phyloP scores from a whole-genome alignment of 1,139 yeast genomes.

The Saccharomycopsis crataegensis region DNA sequence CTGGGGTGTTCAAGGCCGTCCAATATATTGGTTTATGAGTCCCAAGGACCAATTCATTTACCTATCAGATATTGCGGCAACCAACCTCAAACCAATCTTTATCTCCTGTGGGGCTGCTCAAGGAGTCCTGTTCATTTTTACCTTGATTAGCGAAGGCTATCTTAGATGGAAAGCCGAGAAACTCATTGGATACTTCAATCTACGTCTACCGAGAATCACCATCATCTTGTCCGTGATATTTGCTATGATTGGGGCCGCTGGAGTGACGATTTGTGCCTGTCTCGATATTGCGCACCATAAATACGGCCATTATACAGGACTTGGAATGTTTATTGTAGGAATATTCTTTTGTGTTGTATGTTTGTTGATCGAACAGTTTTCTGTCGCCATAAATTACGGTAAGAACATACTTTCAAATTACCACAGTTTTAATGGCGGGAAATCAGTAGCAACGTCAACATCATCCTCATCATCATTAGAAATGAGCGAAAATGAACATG shows the following conservation, averaged over 20 bases:
- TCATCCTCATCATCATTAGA: too few relatives aligned
- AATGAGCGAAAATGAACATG: too few relatives aligned
- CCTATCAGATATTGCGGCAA: slow-evolving; percentile 81
- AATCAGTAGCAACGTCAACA: too few relatives aligned
- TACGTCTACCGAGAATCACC: slow-evolving; percentile 22
- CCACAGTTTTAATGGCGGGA: too few relatives aligned
- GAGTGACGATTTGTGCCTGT: slow-evolving; percentile 4
- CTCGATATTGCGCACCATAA: not conserved
- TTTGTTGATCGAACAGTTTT: not conserved
- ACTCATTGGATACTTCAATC: slow-evolving; percentile 45
- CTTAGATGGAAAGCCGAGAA: slow-evolving; percentile 42
- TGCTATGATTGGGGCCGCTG: slow-evolving; percentile 45
- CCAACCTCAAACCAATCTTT: slow-evolving; percentile 74
- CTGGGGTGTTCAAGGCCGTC: slow-evolving; percentile 79
- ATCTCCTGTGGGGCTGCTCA: slow-evolving; percentile 75
- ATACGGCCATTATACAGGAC: not conserved
- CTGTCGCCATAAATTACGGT: not conserved
- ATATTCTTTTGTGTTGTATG: not conserved
- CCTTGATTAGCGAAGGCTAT: slow-evolving; percentile 50
- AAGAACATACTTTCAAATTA: not conserved
- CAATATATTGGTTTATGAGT: slow-evolving; percentile 54
- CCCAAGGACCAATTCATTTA: slow-evolving; percentile 51
- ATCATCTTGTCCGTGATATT: slow-evolving; percentile 40
- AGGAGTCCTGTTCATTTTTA: slow-evolving; percentile 68
- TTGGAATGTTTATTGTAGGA: not conserved